Conservation (phyloP, 331 rosid species). For the Phaseolus coccineus region DNA sequence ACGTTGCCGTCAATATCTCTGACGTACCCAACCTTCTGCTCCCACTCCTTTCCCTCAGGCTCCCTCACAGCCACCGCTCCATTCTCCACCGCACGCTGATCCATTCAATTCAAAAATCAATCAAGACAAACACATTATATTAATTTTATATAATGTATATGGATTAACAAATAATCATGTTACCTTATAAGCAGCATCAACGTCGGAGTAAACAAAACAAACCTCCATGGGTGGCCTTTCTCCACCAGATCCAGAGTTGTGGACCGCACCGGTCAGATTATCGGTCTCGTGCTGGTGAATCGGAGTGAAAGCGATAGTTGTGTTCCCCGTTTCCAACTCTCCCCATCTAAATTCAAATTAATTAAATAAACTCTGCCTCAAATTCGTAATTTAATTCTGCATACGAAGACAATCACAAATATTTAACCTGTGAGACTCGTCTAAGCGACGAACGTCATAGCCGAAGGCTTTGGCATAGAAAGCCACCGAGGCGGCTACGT, state of each 20-base stretch:
- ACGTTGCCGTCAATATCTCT: slow-evolving; percentile 80
- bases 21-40: slow-evolving; percentile 87
- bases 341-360: slow-evolving; percentile 65
- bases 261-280: slow-evolving; percentile 72
- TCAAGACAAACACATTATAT: not conserved
- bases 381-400: not conserved
- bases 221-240: slow-evolving; percentile 70
- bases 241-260: slow-evolving; percentile 41
- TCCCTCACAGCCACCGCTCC: slow-evolving; percentile 76
- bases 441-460: slow-evolving; percentile 71
- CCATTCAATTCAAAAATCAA: not conserved
- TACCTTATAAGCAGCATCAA: slow-evolving; percentile 85
- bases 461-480: slow-evolving; percentile 86
- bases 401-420: not conserved
- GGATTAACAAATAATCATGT: not conserved
- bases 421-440: slow-evolving; percentile 70
- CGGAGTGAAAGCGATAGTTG: slow-evolving; percentile 88
- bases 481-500: slow-evolving; percentile 68
- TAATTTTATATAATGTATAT: not conserved
- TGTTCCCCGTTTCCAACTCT: slow-evolving; percentile 79
- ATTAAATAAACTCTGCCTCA: not conserved
- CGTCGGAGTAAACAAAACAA: slow-evolving; percentile 72
- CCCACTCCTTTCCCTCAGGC: slow-evolving; percentile 85
- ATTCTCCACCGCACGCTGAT: slow-evolving; percentile 80
- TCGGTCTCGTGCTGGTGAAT: slow-evolving; percentile 79